phyloP scores from a whole-genome alignment of 1,284 basidiomycete species.

The Cryptococcus sp. region DNA sequence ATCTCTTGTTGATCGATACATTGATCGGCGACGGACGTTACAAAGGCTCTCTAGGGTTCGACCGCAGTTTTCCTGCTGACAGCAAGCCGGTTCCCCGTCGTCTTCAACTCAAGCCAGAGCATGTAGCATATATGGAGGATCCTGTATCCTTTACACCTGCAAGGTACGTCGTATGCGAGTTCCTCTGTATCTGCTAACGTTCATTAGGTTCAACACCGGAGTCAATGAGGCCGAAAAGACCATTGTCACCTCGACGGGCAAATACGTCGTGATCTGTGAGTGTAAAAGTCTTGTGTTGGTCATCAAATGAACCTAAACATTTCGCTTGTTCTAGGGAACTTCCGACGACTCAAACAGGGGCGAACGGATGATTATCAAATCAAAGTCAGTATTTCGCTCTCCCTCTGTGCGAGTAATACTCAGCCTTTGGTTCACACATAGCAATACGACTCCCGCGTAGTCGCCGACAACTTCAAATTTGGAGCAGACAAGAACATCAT shows the following conservation, averaged over 20 bases:
- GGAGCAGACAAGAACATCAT: slow-evolving; percentile 95
- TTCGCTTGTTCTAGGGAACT: slow-evolving; percentile 63
- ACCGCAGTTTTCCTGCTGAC: slow-evolving; percentile 90
- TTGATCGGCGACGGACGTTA: slow-evolving; percentile 90
- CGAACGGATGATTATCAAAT: slow-evolving; percentile 90
- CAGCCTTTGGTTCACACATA: slow-evolving; percentile 20
- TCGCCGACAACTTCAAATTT: slow-evolving; percentile 95
- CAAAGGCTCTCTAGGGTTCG: slow-evolving; percentile 84
- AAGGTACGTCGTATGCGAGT: slow-evolving; percentile 57
- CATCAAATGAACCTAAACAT: background rate
- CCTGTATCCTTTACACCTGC: slow-evolving; percentile 89
- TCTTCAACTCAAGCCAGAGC: slow-evolving; percentile 85
- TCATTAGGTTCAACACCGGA: slow-evolving; percentile 82
- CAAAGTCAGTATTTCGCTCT: slow-evolving; percentile 61
- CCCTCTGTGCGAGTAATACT: background rate
- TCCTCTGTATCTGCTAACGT: background rate
- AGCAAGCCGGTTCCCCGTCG: slow-evolving; percentile 89
- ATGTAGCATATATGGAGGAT: slow-evolving; percentile 92
- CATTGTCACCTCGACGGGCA: slow-evolving; percentile 95
- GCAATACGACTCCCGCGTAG: slow-evolving; percentile 86
- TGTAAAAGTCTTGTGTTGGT: background rate
- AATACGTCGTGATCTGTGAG: slow-evolving; percentile 82
- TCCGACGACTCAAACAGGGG: slow-evolving; percentile 90
- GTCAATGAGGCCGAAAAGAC: slow-evolving; percentile 86
- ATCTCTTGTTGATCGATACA: slow-evolving; percentile 92